Base-by-base conservation (phyloP, 805 yeast species). In the Lachancea meyersii region DNA sequence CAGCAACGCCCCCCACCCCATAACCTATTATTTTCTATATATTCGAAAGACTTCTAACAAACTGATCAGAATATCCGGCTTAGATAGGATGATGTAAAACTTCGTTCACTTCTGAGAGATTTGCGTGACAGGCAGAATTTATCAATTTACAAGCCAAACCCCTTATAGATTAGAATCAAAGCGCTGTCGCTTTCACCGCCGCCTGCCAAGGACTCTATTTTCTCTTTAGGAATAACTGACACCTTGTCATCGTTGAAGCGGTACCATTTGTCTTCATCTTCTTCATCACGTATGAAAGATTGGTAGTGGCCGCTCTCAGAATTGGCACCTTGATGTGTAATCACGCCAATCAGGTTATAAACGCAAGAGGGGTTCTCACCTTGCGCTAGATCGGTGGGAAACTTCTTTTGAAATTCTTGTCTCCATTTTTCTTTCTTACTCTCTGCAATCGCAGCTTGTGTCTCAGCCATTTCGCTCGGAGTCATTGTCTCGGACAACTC, bases 121-220 rank as follows among this genome's bases (percentile, higher is more conserved):
- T 11, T 26, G 28, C 13, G 28, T 26, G 14, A 14, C 28, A 11
- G n/a, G n/a, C n/a, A n/a, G n/a, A n/a, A n/a, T 26, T 26, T 5
- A 14, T 5, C 4, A 6, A 13, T 18, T 30, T 30, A 73, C 51
- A 82, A 67, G 16, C 91, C 95, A 50, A 82, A 76, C 5, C 87
- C 94, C 60, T 82, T 82, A 70, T 93, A 93, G 43, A 93, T 67
- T 52, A 91, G 72, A 43, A 93, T 81, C 63, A 93, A 75, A 2
- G 98, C 99, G 56, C 93, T 80, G 64, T 93, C 99, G 53, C 95
- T 79, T 68, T 94, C 98, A 45, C 97, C 97, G 44, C 99, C 99
- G 34, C 98, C 99, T 4, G 97, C 85, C 51, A 93, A 72, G 44
- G 75, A 64, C 62, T 88, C 96, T 47, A 93, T 79, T 58, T 78